Base-by-base conservation (phyloP, 2,329 filamentous ascomycete genomes). In the Herpotrichia juniperi region DNA sequence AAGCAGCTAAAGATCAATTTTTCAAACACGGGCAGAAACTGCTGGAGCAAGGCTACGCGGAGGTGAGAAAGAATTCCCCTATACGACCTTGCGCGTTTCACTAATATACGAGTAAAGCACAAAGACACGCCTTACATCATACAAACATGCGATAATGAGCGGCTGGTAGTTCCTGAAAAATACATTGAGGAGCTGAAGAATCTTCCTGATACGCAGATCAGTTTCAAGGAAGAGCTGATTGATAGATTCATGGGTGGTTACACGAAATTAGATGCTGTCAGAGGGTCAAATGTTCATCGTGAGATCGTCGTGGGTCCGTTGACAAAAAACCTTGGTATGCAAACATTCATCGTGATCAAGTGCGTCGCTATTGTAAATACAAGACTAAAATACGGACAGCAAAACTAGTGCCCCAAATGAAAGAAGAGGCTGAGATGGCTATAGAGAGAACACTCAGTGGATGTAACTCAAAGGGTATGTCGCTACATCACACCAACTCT, bases 101-200 rank as follows among this genome's bases (percentile, higher is more conserved):
- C 21, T 26, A 22, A 26, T 17, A n/a, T 37, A 2, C 39, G 16
- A 26, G 17, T 32, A 31, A n/a, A 50, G 49, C 16, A 51, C 28
- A 46, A 47, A 34, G 49, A 51, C 28, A 35, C 32, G 14, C 42
- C 26, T 2, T 51, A 51, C 26, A 34, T 42, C 2, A 34, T 51
- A n/a, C 35, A 42, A 17, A 51, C 49, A 21, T n/a, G 12, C 22
- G 49, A 51, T 31, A 47, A 37, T 12, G 48, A 50, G 19, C 48
- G 48, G 6, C 14, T 50, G 4, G 32, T 50, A 8, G 22, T 50
- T n/a, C 32, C 48, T 7, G 42, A 44, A 1, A 50, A 30, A 24
- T 50, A 26, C 42, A 50, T 50, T n/a, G 40, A 50, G 16, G 48
- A 50, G 28, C 24, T 50, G 10, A 50, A 45, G 32, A 37, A 35